Percentiles rank a stretch among this genome's conserved stretches.
phyloP scores from a whole-genome alignment of 1,139 yeast genomes.

The Geotrichum candidum region DNA sequence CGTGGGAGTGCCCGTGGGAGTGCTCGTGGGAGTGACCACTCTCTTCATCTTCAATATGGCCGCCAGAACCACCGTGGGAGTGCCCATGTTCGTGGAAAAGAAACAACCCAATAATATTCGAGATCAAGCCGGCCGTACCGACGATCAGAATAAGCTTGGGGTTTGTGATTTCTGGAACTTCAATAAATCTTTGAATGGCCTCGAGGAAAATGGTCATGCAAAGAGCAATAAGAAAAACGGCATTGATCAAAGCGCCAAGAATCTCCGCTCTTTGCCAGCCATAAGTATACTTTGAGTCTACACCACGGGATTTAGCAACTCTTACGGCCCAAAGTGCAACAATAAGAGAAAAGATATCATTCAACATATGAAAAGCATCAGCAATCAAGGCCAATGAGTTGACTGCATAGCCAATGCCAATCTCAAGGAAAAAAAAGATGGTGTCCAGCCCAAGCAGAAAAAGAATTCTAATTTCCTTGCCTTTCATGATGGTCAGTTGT shows the following conservation, averaged over 20 bases:
- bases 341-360: conserved; percentile 81
- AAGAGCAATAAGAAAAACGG: conserved; percentile 84
- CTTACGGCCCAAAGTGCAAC: conserved; percentile 96
- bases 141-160: conserved; percentile 77
- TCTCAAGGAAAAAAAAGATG: conserved; percentile 76
- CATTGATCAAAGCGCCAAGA: conserved; percentile 90
- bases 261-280: conserved; percentile 98
- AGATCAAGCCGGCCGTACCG: conserved; percentile 73
- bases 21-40: conserved; percentile 26
- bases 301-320: conserved; percentile 75
- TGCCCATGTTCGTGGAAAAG: conserved; percentile 92
- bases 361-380: conserved; percentile 95
- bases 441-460: conserved; percentile 73
- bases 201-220: conserved; percentile 90
- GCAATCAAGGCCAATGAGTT: conserved; percentile 91
- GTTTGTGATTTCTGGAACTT: conserved; percentile 70
- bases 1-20: conserved; percentile 16
- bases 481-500: conserved; percentile 27
- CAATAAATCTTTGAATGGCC: conserved; percentile 82
- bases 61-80: conserved; percentile 46
- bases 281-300: conserved; percentile 84
- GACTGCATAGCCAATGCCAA: conserved; percentile 74
- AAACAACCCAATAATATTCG: conserved; percentile 76
- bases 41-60: conserved; percentile 28
- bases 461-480: conserved; percentile 69